phyloP scores from a whole-genome alignment of 441 rosid species.

The Gossypium trilobum region DNA sequence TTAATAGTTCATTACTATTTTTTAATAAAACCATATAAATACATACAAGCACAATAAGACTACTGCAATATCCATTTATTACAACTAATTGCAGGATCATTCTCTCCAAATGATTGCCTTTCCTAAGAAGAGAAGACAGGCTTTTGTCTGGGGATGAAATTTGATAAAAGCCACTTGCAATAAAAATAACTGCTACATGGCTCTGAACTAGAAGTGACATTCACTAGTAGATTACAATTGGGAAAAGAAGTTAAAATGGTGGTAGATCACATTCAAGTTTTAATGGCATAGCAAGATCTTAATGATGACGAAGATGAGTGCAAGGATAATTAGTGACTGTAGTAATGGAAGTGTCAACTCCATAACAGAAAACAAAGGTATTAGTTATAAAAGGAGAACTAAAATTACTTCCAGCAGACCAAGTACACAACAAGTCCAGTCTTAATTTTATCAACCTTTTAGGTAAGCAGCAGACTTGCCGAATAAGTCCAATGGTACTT shows the following conservation, averaged over 20 bases:
- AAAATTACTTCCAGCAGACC: background rate
- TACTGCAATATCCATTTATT: background rate
- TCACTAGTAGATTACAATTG: background rate
- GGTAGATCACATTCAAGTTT: background rate
- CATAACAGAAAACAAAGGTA: background rate
- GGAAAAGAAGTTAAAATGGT: background rate
- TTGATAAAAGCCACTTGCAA: background rate
- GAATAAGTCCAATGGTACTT: conserved; percentile 64
- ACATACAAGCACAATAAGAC: background rate
- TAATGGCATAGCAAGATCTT: background rate
- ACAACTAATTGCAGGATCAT: background rate
- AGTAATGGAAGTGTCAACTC: background rate
- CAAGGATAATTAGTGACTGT: background rate
- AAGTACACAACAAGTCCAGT: background rate
- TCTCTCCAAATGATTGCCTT: background rate
- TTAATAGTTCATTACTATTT: background rate
- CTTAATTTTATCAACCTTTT: conserved; percentile 43
- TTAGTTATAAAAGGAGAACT: background rate
- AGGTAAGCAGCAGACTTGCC: conserved; percentile 68
- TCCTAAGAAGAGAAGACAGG: background rate
- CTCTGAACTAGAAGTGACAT: background rate
- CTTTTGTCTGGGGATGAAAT: background rate
- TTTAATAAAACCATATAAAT: background rate
- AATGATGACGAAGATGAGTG: background rate
- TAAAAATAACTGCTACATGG: background rate